Conservation (phyloP, 1,139 yeast genomes). For the Magnusiomyces fungicola region DNA sequence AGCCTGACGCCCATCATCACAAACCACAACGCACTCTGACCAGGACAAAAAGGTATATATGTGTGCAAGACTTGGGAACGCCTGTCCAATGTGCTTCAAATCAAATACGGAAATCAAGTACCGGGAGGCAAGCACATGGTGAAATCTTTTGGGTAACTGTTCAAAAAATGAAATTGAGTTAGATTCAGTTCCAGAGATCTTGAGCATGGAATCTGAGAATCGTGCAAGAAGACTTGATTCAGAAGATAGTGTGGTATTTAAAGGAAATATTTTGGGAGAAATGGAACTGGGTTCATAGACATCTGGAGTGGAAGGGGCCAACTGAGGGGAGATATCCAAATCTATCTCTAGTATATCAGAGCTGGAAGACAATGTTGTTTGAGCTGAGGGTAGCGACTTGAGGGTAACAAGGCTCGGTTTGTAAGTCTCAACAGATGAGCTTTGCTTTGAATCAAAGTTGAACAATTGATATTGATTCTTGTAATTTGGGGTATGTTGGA, state of each 20-base stretch:
- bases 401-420: too few species aligned
- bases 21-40: neutral
- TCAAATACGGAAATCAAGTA: slow-evolving; percentile 1
- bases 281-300: neutral
- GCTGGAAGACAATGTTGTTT: too few species aligned
- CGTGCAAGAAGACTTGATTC: neutral
- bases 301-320: neutral
- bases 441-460: too few species aligned
- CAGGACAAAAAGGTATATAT: neutral
- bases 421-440: too few species aligned
- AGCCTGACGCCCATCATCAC: neutral
- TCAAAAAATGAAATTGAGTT: too few species aligned
- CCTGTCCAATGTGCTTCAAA: neutral
- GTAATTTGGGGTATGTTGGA: too few species aligned
- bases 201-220: neutral
- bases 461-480: too few species aligned
- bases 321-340: neutral
- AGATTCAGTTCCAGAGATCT: too few species aligned
- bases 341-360: too few species aligned
- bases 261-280: too few species aligned
- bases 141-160: neutral
- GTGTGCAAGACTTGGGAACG: neutral
- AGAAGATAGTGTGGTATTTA: neutral
- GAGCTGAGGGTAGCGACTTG: too few species aligned
- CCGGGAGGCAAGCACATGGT: neutral